phyloP scores from a whole-genome alignment of 768 basidiomycete species.

The Fomitopsis pulvina region DNA sequence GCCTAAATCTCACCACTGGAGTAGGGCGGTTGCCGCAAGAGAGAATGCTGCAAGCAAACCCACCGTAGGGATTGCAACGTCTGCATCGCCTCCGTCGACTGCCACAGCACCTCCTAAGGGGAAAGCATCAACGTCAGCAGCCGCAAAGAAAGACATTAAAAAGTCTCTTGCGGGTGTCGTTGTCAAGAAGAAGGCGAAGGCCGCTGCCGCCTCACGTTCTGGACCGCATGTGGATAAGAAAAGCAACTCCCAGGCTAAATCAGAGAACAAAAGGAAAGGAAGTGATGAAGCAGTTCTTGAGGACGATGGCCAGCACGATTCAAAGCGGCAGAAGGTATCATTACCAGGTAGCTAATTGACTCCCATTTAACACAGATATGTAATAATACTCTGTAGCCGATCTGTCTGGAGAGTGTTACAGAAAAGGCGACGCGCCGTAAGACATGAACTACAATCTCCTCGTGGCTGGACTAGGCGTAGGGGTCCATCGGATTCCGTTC shows the following conservation, averaged over 20 bases:
- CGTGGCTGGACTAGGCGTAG: constrained; percentile 50
- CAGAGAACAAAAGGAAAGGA: constrained; percentile 13
- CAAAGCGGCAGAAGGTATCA: constrained; percentile 56
- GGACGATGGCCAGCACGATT: constrained; percentile 29
- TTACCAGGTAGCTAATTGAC: constrained; percentile 16
- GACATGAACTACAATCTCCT: no score
- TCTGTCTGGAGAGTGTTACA: no score
- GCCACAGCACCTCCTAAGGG: constrained; percentile 16
- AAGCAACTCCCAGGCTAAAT: constrained; percentile 1
- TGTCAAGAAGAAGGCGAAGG: constrained; percentile 68
- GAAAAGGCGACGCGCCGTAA: no score
- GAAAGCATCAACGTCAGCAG: constrained; percentile 22
- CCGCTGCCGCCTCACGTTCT: constrained; percentile 6
- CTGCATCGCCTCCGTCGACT: constrained; percentile 7
- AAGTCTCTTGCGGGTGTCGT: constrained; percentile 71
- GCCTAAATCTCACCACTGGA: neutral
- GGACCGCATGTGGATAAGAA: constrained; percentile 6
- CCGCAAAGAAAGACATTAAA: constrained; percentile 57
- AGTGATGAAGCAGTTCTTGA: constrained; percentile 8
- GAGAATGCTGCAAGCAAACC: constrained; percentile 34
- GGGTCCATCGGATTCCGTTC: constrained; percentile 70
- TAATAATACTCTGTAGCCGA: neutral
- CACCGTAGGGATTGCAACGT: constrained; percentile 26
- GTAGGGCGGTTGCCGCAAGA: constrained; percentile 67
- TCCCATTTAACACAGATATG: constrained; percentile 5